Percentiles rank a stretch among this genome's conserved stretches.
phyloP scores from a whole-genome alignment of 2,329 filamentous ascomycete species.

The Sarocladium strictum region DNA sequence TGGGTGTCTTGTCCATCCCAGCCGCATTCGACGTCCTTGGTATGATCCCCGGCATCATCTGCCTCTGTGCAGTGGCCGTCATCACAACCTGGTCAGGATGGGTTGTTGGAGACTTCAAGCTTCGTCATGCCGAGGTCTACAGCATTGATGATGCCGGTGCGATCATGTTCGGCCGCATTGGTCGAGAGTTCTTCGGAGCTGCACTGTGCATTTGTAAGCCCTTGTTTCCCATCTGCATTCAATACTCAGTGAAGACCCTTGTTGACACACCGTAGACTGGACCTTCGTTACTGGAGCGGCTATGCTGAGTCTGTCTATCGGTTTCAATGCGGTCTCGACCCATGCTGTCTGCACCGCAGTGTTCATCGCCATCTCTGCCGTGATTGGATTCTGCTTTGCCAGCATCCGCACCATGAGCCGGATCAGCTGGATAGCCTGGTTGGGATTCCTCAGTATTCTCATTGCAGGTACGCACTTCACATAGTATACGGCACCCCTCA shows the following conservation, averaged over 20 bases:
- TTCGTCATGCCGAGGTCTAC: constrained; percentile 43
- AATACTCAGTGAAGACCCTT: too few relatives aligned
- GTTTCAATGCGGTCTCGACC: constrained; percentile 31
- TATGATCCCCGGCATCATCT: constrained; percentile 40
- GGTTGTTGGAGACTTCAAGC: constrained; percentile 46
- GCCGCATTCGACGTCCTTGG: constrained; percentile 37
- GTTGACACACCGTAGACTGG: constrained; percentile 10
- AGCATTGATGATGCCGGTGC: constrained; percentile 46
- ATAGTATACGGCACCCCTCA: constrained; percentile 11
- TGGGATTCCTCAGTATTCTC: constrained; percentile 23
- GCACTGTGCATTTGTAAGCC: constrained; percentile 27
- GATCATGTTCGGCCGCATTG: constrained; percentile 41
- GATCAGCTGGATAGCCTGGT: constrained; percentile 28
- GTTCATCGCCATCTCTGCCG: constrained; percentile 30
- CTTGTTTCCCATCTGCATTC: not conserved
- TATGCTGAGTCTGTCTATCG: constrained; percentile 34
- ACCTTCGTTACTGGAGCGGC: constrained; percentile 28
- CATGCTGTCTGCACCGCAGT: constrained; percentile 34
- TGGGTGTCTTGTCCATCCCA: constrained; percentile 43
- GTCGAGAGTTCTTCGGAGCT: constrained; percentile 34
- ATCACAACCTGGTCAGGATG: constrained; percentile 45
- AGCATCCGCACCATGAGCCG: constrained; percentile 26
- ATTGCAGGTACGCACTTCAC: too few relatives aligned
- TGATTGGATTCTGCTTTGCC: constrained; percentile 23
- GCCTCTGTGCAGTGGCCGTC: constrained; percentile 29